Conservation (phyloP, 768 basidiomycete species). For the Boletellus ananas region DNA sequence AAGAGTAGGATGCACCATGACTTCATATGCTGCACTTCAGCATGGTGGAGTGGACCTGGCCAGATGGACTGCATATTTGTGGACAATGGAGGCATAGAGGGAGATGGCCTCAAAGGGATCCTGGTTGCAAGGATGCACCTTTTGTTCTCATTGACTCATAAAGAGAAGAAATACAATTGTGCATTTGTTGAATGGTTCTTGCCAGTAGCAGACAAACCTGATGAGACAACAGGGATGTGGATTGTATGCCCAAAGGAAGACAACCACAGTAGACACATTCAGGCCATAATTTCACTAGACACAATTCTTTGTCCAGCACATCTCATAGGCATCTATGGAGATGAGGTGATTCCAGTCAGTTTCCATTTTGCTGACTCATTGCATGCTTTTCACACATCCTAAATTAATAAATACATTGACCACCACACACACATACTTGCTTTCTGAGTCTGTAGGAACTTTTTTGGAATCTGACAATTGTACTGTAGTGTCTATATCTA, state of each 20-base stretch:
- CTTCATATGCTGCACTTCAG: constrained; percentile 15
- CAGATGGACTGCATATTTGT: constrained; percentile 18
- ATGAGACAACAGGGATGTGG: constrained; percentile 2
- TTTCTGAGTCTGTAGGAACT: not conserved
- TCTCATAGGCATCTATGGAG: constrained; percentile 27
- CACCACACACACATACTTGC: constrained; percentile 16
- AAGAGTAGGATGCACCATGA: constrained; percentile 4
- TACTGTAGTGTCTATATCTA: not conserved
- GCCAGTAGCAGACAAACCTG: constrained; percentile 16
- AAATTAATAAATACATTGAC: constrained; percentile 33
- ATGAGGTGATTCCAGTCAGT: constrained; percentile 13
- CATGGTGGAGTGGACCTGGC: constrained; percentile 7
- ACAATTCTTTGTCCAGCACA: constrained; percentile 31
- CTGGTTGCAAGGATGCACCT: constrained; percentile 22
- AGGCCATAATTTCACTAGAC: constrained; percentile 28
- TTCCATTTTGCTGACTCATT: constrained; percentile 21
- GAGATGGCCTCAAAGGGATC: constrained; percentile 6
- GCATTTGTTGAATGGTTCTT: constrained; percentile 32
- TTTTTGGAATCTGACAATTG: not conserved
- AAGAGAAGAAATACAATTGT: constrained; percentile 18
- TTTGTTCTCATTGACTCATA: constrained; percentile 27
- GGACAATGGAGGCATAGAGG: constrained; percentile 12
- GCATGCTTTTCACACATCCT: constrained; percentile 23
- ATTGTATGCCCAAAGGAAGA: not conserved
- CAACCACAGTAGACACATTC: not conserved